phyloP scores from a whole-genome alignment of 106 monocot genomes.

The Acorus calamus region DNA sequence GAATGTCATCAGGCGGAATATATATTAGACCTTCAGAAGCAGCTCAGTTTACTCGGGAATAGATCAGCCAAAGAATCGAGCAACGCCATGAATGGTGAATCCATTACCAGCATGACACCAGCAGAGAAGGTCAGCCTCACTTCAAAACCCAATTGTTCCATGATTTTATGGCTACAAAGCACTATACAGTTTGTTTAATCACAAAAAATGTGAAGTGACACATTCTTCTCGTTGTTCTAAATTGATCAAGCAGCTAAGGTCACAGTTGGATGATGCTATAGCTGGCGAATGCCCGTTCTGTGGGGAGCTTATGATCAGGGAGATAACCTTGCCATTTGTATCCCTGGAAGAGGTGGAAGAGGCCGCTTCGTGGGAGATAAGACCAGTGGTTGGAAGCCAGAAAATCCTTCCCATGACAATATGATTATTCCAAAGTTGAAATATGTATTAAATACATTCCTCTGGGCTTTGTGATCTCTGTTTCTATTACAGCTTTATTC shows the following conservation, averaged over 20 bases:
- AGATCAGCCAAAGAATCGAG: conserved; percentile 23
- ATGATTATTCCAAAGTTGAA: neutral
- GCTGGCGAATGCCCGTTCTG: conserved; percentile 97
- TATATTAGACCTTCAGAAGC: conserved; percentile 77
- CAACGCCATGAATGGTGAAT: conserved; percentile 26
- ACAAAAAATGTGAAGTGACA: no score
- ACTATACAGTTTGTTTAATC: no score
- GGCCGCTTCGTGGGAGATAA: conserved; percentile 77
- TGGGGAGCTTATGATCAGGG: conserved; percentile 90
- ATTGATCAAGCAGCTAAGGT: conserved; percentile 46
- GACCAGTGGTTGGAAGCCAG: conserved; percentile 32
- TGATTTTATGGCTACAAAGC: no score
- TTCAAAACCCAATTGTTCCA: no score
- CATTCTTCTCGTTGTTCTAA: no score
- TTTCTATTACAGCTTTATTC: no score
- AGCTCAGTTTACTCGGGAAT: conserved; percentile 50
- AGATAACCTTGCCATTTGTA: conserved; percentile 72
- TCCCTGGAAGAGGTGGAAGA: conserved; percentile 49
- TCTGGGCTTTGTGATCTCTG: no score
- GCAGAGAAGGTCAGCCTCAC: conserved; percentile 48
- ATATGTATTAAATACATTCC: neutral
- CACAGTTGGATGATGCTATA: conserved; percentile 78
- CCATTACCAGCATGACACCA: conserved; percentile 34
- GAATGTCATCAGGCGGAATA: conserved; percentile 52
- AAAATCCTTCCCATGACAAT: conserved; percentile 73